Evolutionary conservation across 768 basidiomycete genomes (phyloP), one percentile per base, ranked within the genome.

Genomic region (Sutorius australiensis): DNA sequence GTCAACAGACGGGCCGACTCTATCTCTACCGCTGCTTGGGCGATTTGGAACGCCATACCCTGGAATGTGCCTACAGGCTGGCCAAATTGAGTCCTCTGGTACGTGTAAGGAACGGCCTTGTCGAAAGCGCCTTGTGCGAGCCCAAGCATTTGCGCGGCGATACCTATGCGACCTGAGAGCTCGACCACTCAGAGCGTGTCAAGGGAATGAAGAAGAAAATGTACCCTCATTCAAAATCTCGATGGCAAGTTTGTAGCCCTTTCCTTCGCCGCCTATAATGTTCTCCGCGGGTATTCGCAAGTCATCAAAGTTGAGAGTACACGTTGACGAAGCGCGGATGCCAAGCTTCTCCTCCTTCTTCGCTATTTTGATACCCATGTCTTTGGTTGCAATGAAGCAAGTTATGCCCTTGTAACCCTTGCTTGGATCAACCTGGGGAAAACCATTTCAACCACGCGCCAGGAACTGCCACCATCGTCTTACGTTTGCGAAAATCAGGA

Each of bases 361-460:
- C 16, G 95, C 95, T 54, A 98, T 92, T 69, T 98, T 77, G 55
- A 99, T 79, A 11, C 95, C 97, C 92, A 95, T 94, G 54, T 95
- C 93, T 71, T 92, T 95, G 41, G 92, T 93, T 27, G 92, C 90
- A 43, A 95, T 75, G 72, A 99, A 99, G 72, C 95, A 98, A 5
- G 97, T 95, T 69, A 99, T 99, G 19, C 97, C 97, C 71, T 98
- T 99, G 81, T 99, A 98, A 0, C 97, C 95, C 67, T 93, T 92
- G 59, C 81, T 87, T 0, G 91, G 87, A 70, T 97, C 92, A 17
- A 84, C 66, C 87, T 89, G 48, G 6, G 44, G 17, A 43, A 37
- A 8, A 10, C n/a, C 37, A 10, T 33, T 53, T 42, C 33, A 6
- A n/a, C n/a, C 9, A 28, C 7, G 41, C 21, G 17, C 32, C 14